Base-by-base conservation (phyloP, 306 rosid genomes). In the Mimosa bimucronata region DNA sequence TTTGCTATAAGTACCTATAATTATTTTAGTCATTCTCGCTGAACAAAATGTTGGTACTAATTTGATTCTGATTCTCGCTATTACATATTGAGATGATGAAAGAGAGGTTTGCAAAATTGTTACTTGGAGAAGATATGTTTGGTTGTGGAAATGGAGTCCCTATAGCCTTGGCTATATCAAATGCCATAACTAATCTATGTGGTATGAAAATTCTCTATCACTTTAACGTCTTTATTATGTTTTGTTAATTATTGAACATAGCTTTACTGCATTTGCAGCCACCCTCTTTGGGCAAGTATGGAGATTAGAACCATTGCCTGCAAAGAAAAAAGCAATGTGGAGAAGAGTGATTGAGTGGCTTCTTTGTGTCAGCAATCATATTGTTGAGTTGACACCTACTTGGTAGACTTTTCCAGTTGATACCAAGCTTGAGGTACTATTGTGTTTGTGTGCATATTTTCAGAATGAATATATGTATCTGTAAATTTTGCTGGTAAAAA, bases 111-210 rank as follows among this genome's bases (percentile, higher is more conserved):
- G 83, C 98, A 44, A 95, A 95, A 81, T 86, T 95, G 89, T 75
- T 95, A 85, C 97, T 95, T 75, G 98, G 98, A 67, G 98, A 95
- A 87, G 98, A 95, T 80, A 91, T 95, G 98, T 95, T 98, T 7
- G 98, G 98, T 28, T 89, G 92, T 80, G 98, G 98, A 79, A 92
- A 95, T 85, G 98, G 98, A 71, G 98, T 91, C 57, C 87, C 87
- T 79, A 91, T 97, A 44, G 97, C 98, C 18, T 81, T 92, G 90
- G 95, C 98, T 58, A 87, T 95, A 44, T 95, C 98, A 75, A 95
- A 95, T 77, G 98, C 98, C 74, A 92, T 92, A 78, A 92, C 98
- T 38, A 92, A 95, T 87, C 92, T 92, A 31, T 91, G 92, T 66
- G 98, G 98, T 95, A 87, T 12, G 74, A 23, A 69, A 13, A 45